Conservation (phyloP, 495 filamentous ascomycete genomes). For the Lasiosphaeria hispida region DNA sequence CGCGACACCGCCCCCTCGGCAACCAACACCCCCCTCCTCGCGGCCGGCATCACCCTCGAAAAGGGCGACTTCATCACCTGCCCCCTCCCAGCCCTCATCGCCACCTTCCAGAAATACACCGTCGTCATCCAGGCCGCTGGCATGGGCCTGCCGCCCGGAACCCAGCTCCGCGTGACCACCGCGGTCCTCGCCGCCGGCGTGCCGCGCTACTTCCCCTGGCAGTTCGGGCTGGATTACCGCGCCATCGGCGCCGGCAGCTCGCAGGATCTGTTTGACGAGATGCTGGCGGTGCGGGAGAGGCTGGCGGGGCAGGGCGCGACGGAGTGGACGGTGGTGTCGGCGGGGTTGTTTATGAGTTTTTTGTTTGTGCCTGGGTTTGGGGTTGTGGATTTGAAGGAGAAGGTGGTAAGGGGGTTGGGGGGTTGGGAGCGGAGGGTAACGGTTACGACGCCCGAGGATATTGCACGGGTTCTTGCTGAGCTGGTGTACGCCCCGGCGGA, state of each 20-base stretch:
- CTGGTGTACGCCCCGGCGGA: conserved; percentile 37
- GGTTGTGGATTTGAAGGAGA: conserved; percentile 43
- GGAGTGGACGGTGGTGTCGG: conserved; percentile 57
- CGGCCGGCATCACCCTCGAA: conserved; percentile 40
- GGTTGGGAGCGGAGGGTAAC: conserved; percentile 56
- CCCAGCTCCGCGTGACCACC: conserved; percentile 47
- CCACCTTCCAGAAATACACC: conserved; percentile 46
- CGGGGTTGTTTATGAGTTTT: conserved; percentile 65
- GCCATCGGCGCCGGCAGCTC: conserved; percentile 52
- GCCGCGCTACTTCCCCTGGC: conserved; percentile 58
- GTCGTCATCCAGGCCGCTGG: conserved; percentile 56
- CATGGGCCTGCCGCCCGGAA: conserved; percentile 49
- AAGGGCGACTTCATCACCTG: conserved; percentile 47
- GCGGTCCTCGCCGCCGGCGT: conserved; percentile 50
- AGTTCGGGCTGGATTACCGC: conserved; percentile 66
- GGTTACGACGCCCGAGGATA: conserved; percentile 56
- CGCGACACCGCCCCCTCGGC: conserved; percentile 44
- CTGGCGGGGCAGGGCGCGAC: conserved; percentile 47
- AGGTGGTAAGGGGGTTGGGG: conserved; percentile 50
- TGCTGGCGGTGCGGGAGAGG: conserved; percentile 53
- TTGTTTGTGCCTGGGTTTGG: conserved; percentile 58
- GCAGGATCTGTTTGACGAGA: conserved; percentile 62
- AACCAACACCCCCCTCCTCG: conserved; percentile 22
- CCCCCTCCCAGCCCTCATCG: conserved; percentile 37
- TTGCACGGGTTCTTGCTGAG: conserved; percentile 56